A percentile compares a stretch with the other conserved stretches of the same genome.
Conservation (phyloP, 257 asterid species). For the Voacanga thouarsii region DNA sequence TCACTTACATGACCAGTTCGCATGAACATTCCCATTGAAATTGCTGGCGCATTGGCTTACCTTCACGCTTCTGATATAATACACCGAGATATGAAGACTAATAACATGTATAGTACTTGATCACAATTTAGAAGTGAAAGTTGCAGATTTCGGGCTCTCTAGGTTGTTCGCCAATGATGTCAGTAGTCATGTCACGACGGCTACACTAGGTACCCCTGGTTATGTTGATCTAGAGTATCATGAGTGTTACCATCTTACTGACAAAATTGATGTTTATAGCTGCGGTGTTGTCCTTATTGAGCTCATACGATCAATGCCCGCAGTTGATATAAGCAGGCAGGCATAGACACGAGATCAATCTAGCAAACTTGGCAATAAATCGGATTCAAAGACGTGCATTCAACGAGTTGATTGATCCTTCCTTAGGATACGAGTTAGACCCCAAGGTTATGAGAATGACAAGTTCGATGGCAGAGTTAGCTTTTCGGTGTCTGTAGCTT, state of each 20-base stretch:
- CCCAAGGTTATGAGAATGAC: conserved; percentile 57
- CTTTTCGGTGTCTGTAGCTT: conserved; percentile 64
- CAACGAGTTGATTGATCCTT: conserved; percentile 55
- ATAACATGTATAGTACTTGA: conserved; percentile 71
- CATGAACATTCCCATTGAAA: conserved; percentile 67
- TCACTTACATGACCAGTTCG: conserved; percentile 56
- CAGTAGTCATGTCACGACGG: conserved; percentile 75
- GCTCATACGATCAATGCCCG: conserved; percentile 75
- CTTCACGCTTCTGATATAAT: conserved; percentile 65
- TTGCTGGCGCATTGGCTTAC: conserved; percentile 61
- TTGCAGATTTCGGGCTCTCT: conserved; percentile 83
- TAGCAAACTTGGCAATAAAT: conserved; percentile 59
- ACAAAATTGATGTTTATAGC: conserved; percentile 76
- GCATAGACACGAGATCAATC: conserved; percentile 66
- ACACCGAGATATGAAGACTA: conserved; percentile 77
- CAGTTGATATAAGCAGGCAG: conserved; percentile 70
- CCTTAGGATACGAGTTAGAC: conserved; percentile 48
- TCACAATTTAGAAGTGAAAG: conserved; percentile 56
- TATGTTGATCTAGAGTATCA: conserved; percentile 83
- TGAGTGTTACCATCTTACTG: conserved; percentile 62
- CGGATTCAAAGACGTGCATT: conserved; percentile 54
- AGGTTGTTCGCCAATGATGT: conserved; percentile 54
- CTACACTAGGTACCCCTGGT: conserved; percentile 88
- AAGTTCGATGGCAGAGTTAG: conserved; percentile 65
- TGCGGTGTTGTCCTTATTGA: conserved; percentile 76